These are phyloP conservation scores for Phytophthora cajani DNA, from an alignment of 352 stramenopile genomes.

Conservation along the genomic window DNA sequence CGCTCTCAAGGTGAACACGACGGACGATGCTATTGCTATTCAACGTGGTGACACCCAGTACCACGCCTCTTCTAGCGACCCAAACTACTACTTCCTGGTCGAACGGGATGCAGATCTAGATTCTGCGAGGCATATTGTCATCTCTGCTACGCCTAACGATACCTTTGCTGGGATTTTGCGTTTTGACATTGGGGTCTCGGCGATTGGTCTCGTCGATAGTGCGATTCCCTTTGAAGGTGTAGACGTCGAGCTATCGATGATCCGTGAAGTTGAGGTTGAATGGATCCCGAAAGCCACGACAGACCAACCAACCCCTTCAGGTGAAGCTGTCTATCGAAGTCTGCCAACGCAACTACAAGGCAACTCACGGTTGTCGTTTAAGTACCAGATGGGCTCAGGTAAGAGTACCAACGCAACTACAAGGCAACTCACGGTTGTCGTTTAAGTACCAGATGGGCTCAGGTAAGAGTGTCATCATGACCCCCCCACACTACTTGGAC, in stretches of 20 bases:
- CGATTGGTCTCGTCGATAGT: constrained; percentile 9
- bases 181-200: constrained; percentile 27
- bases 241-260: constrained; percentile 7
- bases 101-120: constrained; percentile 14
- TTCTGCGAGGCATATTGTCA: constrained; percentile 17
- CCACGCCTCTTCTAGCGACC: constrained; percentile 7
- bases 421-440: constrained; percentile 30
- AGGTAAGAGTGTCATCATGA: constrained; percentile 20
- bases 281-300: constrained; percentile 30
- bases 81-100: constrained; percentile 19
- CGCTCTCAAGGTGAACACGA: constrained; percentile 19
- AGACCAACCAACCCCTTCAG: constrained; percentile 4
- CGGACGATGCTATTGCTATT: constrained; percentile 15
- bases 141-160: constrained; percentile 25
- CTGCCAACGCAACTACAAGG: constrained; percentile 24
- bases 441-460: constrained; percentile 48
- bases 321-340: constrained; percentile 39
- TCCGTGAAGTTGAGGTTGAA: constrained; percentile 36
- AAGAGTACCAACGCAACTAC: constrained; percentile 21
- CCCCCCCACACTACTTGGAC: not conserved
- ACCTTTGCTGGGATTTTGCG: constrained; percentile 31
- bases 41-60: constrained; percentile 14
- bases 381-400: constrained; percentile 49
- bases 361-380: constrained; percentile 37
- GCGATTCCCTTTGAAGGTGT: constrained; percentile 22